Evolutionary conservation across 345 rosid species (phyloP).

Genomic region (Bruguiera parviflora): DNA sequence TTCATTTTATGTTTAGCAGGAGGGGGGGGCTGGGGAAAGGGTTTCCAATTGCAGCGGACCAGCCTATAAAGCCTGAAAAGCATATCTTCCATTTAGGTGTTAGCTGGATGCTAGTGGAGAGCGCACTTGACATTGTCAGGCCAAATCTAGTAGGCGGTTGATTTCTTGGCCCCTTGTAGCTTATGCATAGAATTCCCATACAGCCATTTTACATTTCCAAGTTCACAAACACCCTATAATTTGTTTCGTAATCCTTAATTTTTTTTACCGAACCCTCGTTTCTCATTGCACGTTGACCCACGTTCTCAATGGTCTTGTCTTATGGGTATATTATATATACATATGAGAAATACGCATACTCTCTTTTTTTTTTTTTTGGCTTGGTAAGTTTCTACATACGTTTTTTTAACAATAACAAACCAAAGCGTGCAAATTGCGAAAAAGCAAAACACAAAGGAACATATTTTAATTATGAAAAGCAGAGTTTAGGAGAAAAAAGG

Average conservation of each 20-base stretch:
- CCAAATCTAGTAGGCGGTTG: conserved; percentile 24
- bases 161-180: conserved; percentile 1
- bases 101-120: conserved; percentile 29
- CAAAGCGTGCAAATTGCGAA: neutral
- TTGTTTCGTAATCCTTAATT: too few relatives aligned
- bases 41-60: neutral
- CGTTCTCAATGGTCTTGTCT: too few relatives aligned
- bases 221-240: too few relatives aligned
- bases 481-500: conserved; percentile 5
- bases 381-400: too few relatives aligned
- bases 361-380: too few relatives aligned
- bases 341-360: too few relatives aligned
- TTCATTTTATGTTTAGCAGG: neutral
- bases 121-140: conserved; percentile 32
- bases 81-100: conserved; percentile 27
- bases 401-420: too few relatives aligned
- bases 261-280: too few relatives aligned
- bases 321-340: too few relatives aligned
- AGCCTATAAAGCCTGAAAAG: neutral
- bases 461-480: conserved; percentile 12
- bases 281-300: too few relatives aligned
- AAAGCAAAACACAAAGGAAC: neutral
- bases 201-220: too few relatives aligned
- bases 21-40: neutral
- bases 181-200: too few relatives aligned